phyloP scores from a whole-genome alignment of 179 eudicot genomes.

The Carnegiea gigantea region DNA sequence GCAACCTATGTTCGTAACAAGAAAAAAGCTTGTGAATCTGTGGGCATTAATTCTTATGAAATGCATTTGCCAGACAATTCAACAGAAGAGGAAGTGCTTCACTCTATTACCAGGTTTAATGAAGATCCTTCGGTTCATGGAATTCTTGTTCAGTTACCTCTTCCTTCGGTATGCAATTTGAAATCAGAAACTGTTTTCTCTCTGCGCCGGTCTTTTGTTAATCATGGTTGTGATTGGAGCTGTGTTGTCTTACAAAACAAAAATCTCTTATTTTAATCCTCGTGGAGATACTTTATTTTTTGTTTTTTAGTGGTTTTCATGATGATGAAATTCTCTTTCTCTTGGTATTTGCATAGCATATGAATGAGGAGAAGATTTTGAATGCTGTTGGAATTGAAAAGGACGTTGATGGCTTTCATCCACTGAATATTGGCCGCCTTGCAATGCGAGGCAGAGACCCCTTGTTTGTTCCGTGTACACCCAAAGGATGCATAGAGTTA shows the following conservation, averaged over 20 bases:
- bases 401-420: slow-evolving; percentile 94
- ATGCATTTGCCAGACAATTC: slow-evolving; percentile 63
- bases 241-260: background rate
- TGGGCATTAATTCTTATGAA: slow-evolving; percentile 80
- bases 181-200: background rate
- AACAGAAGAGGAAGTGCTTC: slow-evolving; percentile 74
- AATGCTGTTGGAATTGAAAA: slow-evolving; percentile 85
- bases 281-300: background rate
- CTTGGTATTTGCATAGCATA: slow-evolving; percentile 59
- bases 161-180: slow-evolving; percentile 68
- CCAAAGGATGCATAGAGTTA: slow-evolving; percentile 95
- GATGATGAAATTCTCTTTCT: slow-evolving; percentile 9
- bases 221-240: background rate
- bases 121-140: slow-evolving; percentile 81
- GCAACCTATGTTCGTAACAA: slow-evolving; percentile 90
- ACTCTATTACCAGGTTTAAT: slow-evolving; percentile 64
- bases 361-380: slow-evolving; percentile 74
- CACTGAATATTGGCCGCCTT: slow-evolving; percentile 80
- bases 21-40: slow-evolving; percentile 89
- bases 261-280: background rate
- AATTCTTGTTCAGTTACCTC: slow-evolving; percentile 90
- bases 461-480: slow-evolving; percentile 91
- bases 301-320: too few relatives aligned
- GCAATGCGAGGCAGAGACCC: slow-evolving; percentile 95
- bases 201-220: background rate